A percentile compares a stretch with the other conserved stretches of the same genome.
Evolutionary conservation across 2,329 filamentous ascomycete genomes (phyloP).

Genomic region (Pseudonectria foliicola): DNA sequence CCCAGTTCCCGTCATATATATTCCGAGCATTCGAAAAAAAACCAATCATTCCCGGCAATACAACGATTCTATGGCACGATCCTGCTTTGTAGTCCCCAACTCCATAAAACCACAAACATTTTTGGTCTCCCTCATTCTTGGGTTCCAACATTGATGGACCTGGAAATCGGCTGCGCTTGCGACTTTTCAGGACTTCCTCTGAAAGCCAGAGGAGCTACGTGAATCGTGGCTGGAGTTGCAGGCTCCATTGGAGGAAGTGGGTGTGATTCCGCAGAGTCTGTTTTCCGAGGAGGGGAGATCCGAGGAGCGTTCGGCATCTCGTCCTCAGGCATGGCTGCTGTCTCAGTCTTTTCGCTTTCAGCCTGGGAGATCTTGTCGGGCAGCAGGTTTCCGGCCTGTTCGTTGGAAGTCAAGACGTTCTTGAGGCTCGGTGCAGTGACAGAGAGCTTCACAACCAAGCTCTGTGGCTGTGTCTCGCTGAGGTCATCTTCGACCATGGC

Average conservation of each 20-base stretch:
- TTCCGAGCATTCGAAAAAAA: constrained; percentile 10
- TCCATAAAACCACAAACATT: constrained; percentile 17
- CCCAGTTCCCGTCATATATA: constrained; percentile 5
- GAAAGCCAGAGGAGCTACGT: constrained; percentile 46
- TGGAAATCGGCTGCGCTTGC: constrained; percentile 24
- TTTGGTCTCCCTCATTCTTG: constrained; percentile 18
- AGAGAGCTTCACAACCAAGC: constrained; percentile 68
- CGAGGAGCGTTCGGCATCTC: constrained; percentile 22
- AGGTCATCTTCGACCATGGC: constrained; percentile 48
- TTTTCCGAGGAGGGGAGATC: constrained; percentile 2
- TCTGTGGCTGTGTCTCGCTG: constrained; percentile 40
- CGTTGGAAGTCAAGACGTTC: constrained; percentile 20
- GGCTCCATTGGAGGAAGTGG: constrained; percentile 10
- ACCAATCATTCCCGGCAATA: constrained; percentile 7
- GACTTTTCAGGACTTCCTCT: constrained; percentile 56
- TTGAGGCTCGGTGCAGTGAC: constrained; percentile 37
- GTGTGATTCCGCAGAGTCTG: background rate
- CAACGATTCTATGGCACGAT: constrained; percentile 17
- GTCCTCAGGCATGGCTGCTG: constrained; percentile 9
- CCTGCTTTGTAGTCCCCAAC: constrained; percentile 14
- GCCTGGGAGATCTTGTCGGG: constrained; percentile 16
- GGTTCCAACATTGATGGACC: constrained; percentile 25
- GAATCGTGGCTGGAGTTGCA: constrained; percentile 25
- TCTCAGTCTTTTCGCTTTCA: constrained; percentile 6
- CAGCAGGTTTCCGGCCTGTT: constrained; percentile 16